Evolutionary conservation across 129 eudicot species (phyloP).

Genomic region (Solidago caesia): DNA sequence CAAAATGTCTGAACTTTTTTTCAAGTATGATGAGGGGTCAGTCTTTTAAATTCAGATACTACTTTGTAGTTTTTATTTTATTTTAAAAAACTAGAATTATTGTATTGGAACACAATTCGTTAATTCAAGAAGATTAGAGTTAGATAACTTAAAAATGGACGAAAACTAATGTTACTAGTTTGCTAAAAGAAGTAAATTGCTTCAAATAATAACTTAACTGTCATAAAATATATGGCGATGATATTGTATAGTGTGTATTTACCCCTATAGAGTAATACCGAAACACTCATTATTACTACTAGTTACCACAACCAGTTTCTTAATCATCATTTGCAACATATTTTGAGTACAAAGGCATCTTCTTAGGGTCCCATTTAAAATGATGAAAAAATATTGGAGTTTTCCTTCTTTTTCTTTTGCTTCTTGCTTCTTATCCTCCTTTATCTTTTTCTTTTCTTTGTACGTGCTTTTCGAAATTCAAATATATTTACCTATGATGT

Average conservation of each 20-base stretch:
- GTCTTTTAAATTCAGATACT: too few species aligned
- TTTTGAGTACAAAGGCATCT: constrained; percentile 3
- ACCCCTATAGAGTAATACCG: neutral
- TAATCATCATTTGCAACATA: constrained; percentile 23
- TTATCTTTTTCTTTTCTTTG: constrained; percentile 20
- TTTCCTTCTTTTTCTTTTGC: constrained; percentile 15
- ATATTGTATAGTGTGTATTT: neutral
- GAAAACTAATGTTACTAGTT: too few species aligned
- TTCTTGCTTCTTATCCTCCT: constrained; percentile 10
- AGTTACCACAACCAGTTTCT: constrained; percentile 1
- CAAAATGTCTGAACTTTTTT: too few species aligned
- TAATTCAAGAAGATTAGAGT: too few species aligned
- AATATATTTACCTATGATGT: neutral
- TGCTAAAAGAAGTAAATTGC: neutral
- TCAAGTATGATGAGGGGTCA: too few species aligned
- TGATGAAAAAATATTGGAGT: constrained; percentile 14
- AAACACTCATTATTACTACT: constrained; percentile 14
- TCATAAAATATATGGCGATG: neutral
- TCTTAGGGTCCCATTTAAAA: constrained; percentile 29
- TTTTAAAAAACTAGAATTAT: too few species aligned
- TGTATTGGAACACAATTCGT: too few species aligned
- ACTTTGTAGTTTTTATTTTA: too few species aligned
- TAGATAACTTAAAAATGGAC: too few species aligned
- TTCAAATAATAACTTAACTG: neutral
- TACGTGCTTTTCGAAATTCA: neutral